Base-by-base conservation (phyloP, 1,284 basidiomycete species). In the Mycocalia duriaeana region DNA sequence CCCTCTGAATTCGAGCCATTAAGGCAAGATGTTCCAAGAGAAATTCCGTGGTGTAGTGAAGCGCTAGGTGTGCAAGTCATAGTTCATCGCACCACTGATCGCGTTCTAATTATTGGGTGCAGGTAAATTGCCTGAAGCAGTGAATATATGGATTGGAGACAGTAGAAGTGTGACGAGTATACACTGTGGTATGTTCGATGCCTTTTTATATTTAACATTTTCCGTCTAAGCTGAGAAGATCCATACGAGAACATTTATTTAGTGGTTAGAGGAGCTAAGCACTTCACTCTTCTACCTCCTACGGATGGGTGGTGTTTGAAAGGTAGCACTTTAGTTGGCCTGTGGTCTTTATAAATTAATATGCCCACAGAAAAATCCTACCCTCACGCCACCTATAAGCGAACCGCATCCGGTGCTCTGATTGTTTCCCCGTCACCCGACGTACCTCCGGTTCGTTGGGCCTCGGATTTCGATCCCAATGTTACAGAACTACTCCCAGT, bases 221-320 rank as follows among this genome's bases (percentile, higher is more conserved):
- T 31, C 26, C 23, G 24, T 41, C 14, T 26, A 22, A 41, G 35
- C 9, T 8, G 7, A 38, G 46, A 18, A 91, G 90, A 93, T 65
- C 90, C 89, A 1, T 95, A 94, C 58, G 92, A 95, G 67, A 96
- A 95, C 62, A 79, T 95, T 44, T 95, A 95, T 64, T 79, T 84
- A 8, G 90, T 96, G 23, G 69, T 94, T 44, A 77, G 87, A 45
- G 93, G 92, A 3, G 68, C 75, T 35, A 96, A 95, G 59, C 82
- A 84, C 25, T 95, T 96, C 58, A 87, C 84, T 0, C 72, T 96
- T 11, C 67, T 94, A 20, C 88, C 92, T 1, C 93, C 93, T 1
- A 86, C 86, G 7, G 92, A 94, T 58, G 84, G 86, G n/a, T 85
- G 84, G 75, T 85, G 80, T 64, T 63, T 94, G 42, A 67, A 82